Evolutionary conservation across 169 alveolate genomes (phyloP).

Genomic region (Blepharisma undulans): DNA sequence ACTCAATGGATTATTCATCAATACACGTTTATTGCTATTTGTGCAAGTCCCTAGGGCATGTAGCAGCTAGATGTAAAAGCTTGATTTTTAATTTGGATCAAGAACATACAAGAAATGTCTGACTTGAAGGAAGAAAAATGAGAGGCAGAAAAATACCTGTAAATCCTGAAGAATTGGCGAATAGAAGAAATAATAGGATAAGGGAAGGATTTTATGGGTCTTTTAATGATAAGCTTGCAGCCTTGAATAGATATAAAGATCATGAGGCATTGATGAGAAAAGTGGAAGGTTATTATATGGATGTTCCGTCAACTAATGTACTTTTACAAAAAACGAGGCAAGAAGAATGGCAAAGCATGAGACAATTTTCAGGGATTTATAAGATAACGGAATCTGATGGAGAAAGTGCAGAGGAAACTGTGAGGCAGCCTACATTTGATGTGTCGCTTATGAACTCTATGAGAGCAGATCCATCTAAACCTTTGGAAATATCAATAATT

Average conservation of each 20-base stretch:
- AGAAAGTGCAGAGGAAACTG: background rate
- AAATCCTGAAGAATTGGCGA: background rate
- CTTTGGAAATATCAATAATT: background rate
- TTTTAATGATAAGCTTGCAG: background rate
- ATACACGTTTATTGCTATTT: slow-evolving; percentile 2
- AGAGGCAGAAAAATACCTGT: background rate
- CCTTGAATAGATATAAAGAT: background rate
- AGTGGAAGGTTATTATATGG: background rate
- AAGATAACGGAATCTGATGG: slow-evolving; percentile 9
- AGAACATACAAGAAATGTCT: background rate
- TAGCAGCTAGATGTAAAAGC: slow-evolving; percentile 1
- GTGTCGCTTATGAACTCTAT: background rate
- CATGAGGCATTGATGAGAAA: background rate
- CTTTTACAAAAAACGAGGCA: background rate
- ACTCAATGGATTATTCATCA: background rate
- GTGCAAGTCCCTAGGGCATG: slow-evolving; percentile 13
- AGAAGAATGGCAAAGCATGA: background rate
- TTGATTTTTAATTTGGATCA: slow-evolving; percentile 6
- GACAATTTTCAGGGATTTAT: background rate
- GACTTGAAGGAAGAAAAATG: slow-evolving; percentile 16
- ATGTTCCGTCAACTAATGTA: background rate
- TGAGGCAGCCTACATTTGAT: background rate
- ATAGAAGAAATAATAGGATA: background rate
- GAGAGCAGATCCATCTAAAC: background rate
- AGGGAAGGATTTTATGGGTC: background rate